Evolutionary conservation across 2,329 filamentous ascomycete genomes (phyloP), one percentile per base, ranked within the genome.

Genomic region (Diaporthe aspalathi): DNA sequence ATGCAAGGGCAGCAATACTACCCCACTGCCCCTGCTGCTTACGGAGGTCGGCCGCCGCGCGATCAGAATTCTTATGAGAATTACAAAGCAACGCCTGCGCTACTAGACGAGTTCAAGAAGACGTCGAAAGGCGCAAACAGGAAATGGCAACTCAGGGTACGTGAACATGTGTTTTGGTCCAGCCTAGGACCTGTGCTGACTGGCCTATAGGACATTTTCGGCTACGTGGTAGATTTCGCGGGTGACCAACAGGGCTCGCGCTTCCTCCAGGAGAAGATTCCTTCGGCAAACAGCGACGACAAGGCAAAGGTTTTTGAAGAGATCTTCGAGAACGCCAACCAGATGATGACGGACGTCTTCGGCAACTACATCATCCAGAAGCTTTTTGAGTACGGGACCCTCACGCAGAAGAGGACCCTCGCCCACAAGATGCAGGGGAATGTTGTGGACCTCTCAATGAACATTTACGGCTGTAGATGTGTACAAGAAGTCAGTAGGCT

Each of bases 331-430:
- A 96, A 99, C 75, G 90, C 92, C 1, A 82, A 97, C 38, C 94
- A 95, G 78, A 84, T 99, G 60, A 98, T 97, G 94, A 95, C 92
- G 56, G 96, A 98, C 80, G 92, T 98, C 0, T 99, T 98, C 78
- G 96, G 96, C 68, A 99, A 99, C 81, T 99, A 98, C 78, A 96
- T 99, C 45, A 95, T 98, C 49, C 96, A 99, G 78, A 98, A 98
- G 80, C 91, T 98, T 79, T 98, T 98, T 74, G 95, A 98, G 80
- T 94, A 98, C 80, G 95, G 96, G 49, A 97, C 94, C 76, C 95
- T 97, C 81, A 88, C 91, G 0, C 96, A 99, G 83, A 99, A 99
- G 84, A 94, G 92, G 81, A 87, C 93, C 2, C 83, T 99, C 52
- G 94, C 94, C 0, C 90, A 91, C 74, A 91, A 93, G 80, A 98